Conservation (phyloP, 140 eudicot genomes). For the Artemisia princeps region DNA sequence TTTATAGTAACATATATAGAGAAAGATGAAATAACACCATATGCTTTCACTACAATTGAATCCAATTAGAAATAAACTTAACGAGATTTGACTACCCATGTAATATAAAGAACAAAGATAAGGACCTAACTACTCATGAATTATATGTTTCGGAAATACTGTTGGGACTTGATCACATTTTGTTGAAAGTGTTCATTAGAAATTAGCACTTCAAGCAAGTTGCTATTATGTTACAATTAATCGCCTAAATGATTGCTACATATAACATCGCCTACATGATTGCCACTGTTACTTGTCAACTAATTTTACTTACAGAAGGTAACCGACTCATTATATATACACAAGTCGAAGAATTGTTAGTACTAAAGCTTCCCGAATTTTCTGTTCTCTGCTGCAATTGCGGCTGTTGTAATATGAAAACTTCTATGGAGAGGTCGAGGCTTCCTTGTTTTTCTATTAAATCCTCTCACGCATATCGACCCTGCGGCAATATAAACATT, state of each 20-base stretch:
- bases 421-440: slow-evolving; percentile 23
- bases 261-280: background rate
- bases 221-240: no score
- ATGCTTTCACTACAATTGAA: no score
- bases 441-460: slow-evolving; percentile 37
- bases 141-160: no score
- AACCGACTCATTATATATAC: slow-evolving; percentile 1
- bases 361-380: slow-evolving; percentile 13
- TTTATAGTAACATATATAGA: background rate
- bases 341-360: background rate
- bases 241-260: background rate
- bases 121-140: no score
- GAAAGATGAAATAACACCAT: background rate
- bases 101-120: no score
- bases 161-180: no score
- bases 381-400: slow-evolving; percentile 21
- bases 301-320: background rate
- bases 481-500: slow-evolving; percentile 33
- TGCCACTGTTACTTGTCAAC: background rate
- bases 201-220: no score
- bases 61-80: no score
- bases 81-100: no score
- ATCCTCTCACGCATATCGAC: slow-evolving; percentile 55
- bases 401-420: slow-evolving; percentile 27
- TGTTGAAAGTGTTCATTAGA: no score